phyloP scores from a whole-genome alignment of 257 asterid genomes.

The Cruciata laevipes region DNA sequence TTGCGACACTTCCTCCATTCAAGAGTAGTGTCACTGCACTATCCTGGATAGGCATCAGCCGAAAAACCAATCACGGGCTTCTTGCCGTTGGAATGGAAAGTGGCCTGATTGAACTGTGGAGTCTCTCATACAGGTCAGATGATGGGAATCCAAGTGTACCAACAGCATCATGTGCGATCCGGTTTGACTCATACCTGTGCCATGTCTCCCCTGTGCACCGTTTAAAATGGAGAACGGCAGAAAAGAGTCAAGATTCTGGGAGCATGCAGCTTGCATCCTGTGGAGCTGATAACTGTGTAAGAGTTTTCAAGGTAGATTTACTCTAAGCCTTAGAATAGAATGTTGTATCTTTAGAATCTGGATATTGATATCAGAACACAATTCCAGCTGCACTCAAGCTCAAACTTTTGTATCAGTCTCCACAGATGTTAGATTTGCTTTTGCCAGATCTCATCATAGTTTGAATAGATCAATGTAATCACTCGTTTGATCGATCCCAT shows the following conservation, averaged over 20 bases:
- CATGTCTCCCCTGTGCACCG: slow-evolving; percentile 72
- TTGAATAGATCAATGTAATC: not conserved
- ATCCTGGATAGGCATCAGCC: slow-evolving; percentile 65
- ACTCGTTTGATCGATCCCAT: not conserved
- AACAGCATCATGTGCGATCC: slow-evolving; percentile 39
- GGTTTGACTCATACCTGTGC: slow-evolving; percentile 61
- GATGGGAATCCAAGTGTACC: slow-evolving; percentile 18
- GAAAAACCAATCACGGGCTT: slow-evolving; percentile 42
- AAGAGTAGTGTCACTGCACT: slow-evolving; percentile 70
- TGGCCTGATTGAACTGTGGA: slow-evolving; percentile 77
- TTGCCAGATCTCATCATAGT: not conserved
- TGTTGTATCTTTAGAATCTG: not conserved
- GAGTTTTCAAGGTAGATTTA: slow-evolving; percentile 45
- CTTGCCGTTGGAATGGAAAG: slow-evolving; percentile 92
- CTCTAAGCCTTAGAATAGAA: not conserved
- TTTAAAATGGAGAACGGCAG: slow-evolving; percentile 51
- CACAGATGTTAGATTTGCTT: not conserved
- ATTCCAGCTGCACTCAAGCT: not conserved
- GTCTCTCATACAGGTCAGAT: slow-evolving; percentile 27
- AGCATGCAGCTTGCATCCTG: slow-evolving; percentile 74
- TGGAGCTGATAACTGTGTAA: slow-evolving; percentile 89
- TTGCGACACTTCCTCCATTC: slow-evolving; percentile 58
- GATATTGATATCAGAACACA: not conserved
- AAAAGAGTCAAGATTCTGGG: slow-evolving; percentile 33
- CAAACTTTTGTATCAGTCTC: too few relatives aligned